Percentiles rank a stretch among this genome's conserved stretches.
Conservation (phyloP, 192 early-diverging fungal genomes). For the Chytriomyces sp. region DNA sequence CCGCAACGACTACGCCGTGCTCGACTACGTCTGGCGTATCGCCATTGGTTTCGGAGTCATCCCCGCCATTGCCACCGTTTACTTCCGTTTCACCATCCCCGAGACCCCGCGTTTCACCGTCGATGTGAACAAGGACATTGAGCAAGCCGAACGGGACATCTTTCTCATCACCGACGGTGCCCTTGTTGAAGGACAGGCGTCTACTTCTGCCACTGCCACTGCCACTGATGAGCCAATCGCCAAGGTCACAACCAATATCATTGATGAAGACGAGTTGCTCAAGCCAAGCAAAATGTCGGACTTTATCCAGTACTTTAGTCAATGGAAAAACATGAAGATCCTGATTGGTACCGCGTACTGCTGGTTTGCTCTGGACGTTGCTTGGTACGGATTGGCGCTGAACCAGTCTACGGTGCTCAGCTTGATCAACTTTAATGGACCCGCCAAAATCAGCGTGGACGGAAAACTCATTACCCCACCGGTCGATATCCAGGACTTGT, state of each 20-base stretch:
- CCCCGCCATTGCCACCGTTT: conserved; percentile 82
- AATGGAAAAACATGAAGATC: conserved; percentile 81
- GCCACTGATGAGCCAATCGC: too few relatives aligned
- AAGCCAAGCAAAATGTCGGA: conserved; percentile 18
- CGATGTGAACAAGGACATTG: conserved; percentile 71
- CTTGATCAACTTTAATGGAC: conserved; percentile 44
- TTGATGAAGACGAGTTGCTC: background rate
- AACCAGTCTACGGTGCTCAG: conserved; percentile 30
- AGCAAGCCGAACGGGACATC: conserved; percentile 50
- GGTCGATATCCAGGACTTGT: conserved; percentile 55
- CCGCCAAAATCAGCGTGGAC: conserved; percentile 15
- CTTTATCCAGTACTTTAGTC: conserved; percentile 66
- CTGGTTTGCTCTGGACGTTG: conserved; percentile 60
- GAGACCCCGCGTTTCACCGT: conserved; percentile 89
- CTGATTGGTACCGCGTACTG: conserved; percentile 58
- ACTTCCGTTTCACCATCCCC: conserved; percentile 86
- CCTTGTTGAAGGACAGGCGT: background rate
- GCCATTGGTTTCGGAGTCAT: conserved; percentile 83
- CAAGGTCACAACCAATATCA: too few relatives aligned
- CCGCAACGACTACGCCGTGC: conserved; percentile 54
- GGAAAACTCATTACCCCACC: conserved; percentile 37
- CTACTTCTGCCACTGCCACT: conserved; percentile 1
- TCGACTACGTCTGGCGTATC: conserved; percentile 93
- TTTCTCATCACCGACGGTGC: conserved; percentile 30
- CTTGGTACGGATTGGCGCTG: conserved; percentile 54